These are phyloP conservation scores for Leptographium radiaticola DNA, from an alignment of 2,329 filamentous ascomycete genomes.

Conservation along the genomic window DNA sequence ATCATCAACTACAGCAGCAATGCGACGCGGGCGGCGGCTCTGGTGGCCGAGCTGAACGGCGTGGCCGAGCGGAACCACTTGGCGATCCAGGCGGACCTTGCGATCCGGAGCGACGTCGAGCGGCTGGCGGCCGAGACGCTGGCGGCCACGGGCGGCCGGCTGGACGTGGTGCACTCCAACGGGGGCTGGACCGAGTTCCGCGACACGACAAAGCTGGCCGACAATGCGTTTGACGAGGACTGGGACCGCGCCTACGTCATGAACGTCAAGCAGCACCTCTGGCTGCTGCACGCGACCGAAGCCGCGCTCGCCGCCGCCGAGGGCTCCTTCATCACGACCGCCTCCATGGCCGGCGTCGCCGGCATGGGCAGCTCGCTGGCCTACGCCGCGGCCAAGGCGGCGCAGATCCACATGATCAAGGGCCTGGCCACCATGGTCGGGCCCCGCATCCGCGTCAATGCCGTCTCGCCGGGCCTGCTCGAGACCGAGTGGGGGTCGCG, in stretches of 20 bases:
- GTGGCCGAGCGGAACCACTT: slow-evolving; percentile 23
- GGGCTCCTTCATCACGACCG: slow-evolving; percentile 50
- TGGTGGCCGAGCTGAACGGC: slow-evolving; percentile 38
- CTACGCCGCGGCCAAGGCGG: background rate
- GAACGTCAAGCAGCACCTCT: slow-evolving; percentile 51
- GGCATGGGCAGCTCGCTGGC: slow-evolving; percentile 45
- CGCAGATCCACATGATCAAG: background rate
- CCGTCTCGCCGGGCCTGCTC: slow-evolving; percentile 18
- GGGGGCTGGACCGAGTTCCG: slow-evolving; percentile 42
- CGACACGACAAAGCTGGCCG: slow-evolving; percentile 32
- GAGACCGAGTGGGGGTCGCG: slow-evolving; percentile 50
- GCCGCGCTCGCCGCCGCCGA: slow-evolving; percentile 40
- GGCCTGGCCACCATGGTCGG: background rate
- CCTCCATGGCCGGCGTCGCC: slow-evolving; percentile 50
- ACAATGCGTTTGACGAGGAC: slow-evolving; percentile 42
- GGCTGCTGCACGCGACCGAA: slow-evolving; percentile 42
- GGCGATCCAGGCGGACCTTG: slow-evolving; percentile 55
- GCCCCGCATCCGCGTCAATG: background rate
- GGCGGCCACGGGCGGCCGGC: slow-evolving; percentile 41
- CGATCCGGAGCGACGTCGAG: slow-evolving; percentile 42
- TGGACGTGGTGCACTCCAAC: slow-evolving; percentile 72
- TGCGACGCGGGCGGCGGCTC: slow-evolving; percentile 41
- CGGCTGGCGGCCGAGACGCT: slow-evolving; percentile 46
- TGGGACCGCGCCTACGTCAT: slow-evolving; percentile 47
- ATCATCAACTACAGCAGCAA: slow-evolving; percentile 62